Evolutionary conservation across 306 rosid genomes (phyloP).

Genomic region (Alnus rubra): DNA sequence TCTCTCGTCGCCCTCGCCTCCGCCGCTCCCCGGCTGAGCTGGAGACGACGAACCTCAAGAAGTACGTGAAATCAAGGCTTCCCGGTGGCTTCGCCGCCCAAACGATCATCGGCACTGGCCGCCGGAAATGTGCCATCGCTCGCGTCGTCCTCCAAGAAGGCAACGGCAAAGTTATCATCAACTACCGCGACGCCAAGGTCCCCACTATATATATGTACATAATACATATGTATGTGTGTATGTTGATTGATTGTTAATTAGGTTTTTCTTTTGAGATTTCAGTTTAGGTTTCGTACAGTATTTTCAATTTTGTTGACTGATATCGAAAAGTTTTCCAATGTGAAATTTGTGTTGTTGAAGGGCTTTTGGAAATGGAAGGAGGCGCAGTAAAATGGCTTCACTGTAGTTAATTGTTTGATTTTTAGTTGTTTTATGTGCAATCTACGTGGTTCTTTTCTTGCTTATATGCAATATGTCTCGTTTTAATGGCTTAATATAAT

Average conservation of each 20-base stretch:
- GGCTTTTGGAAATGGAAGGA: background rate
- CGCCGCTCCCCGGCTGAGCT: slow-evolving; percentile 44
- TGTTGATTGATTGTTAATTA: background rate
- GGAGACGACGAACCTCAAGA: slow-evolving; percentile 64
- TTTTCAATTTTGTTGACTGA: background rate
- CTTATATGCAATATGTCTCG: background rate
- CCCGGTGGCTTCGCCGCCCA: slow-evolving; percentile 98
- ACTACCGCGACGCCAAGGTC: slow-evolving; percentile 93
- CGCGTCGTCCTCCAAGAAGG: slow-evolving; percentile 95
- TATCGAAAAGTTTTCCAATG: background rate
- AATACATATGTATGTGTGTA: background rate
- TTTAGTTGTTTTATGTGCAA: background rate
- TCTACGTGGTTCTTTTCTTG: background rate
- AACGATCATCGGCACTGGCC: slow-evolving; percentile 78
- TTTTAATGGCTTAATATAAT: background rate
- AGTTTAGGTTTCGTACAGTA: background rate
- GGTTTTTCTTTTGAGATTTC: background rate
- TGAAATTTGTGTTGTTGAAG: background rate
- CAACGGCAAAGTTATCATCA: slow-evolving; percentile 79
- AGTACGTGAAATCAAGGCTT: slow-evolving; percentile 75
- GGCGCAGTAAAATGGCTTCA: background rate
- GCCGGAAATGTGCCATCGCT: slow-evolving; percentile 78
- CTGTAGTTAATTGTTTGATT: background rate
- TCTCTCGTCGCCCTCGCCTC: slow-evolving; percentile 56
- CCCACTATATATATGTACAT: background rate